Conservation (phyloP, 192 early-diverging fungal genomes). For the Dissophora globulifera region DNA sequence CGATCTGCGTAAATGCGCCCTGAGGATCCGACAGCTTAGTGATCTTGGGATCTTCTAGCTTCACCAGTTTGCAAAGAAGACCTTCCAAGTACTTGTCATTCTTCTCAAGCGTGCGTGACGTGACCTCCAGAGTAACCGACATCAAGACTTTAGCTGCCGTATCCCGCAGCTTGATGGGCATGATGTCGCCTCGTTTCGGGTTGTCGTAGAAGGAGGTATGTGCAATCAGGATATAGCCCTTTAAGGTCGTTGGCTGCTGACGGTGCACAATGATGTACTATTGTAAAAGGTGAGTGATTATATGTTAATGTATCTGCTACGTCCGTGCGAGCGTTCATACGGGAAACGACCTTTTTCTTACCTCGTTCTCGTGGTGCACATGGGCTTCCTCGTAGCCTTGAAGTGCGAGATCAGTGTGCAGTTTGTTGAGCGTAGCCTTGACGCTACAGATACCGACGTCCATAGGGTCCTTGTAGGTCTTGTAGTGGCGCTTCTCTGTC, state of each 20-base stretch:
- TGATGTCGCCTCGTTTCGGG: conserved; percentile 50
- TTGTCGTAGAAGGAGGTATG: conserved; percentile 82
- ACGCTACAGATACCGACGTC: conserved; percentile 67
- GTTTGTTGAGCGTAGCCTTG: conserved; percentile 68
- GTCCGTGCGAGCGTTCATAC: too few relatives aligned
- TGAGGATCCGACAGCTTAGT: conserved; percentile 55
- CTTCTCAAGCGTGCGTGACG: conserved; percentile 31
- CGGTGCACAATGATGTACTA: conserved; percentile 94
- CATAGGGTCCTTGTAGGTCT: conserved; percentile 64
- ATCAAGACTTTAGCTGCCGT: conserved; percentile 66
- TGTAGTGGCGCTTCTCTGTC: conserved; percentile 84
- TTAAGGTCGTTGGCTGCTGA: conserved; percentile 87
- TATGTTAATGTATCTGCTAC: too few relatives aligned
- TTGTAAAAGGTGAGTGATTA: background rate
- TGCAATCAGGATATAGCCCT: conserved; percentile 92
- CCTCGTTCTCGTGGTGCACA: conserved; percentile 94
- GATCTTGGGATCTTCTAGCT: conserved; percentile 62
- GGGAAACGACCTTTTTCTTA: conserved; percentile 19
- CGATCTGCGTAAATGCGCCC: conserved; percentile 70
- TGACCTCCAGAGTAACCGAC: conserved; percentile 66
- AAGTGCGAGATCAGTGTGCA: conserved; percentile 87
- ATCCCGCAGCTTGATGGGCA: conserved; percentile 69
- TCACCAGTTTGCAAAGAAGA: conserved; percentile 59
- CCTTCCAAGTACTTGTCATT: conserved; percentile 51
- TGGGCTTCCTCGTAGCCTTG: conserved; percentile 92